Conservation (phyloP, 2,329 filamentous ascomycete genomes). For the Colletotrichum brevisporum region DNA sequence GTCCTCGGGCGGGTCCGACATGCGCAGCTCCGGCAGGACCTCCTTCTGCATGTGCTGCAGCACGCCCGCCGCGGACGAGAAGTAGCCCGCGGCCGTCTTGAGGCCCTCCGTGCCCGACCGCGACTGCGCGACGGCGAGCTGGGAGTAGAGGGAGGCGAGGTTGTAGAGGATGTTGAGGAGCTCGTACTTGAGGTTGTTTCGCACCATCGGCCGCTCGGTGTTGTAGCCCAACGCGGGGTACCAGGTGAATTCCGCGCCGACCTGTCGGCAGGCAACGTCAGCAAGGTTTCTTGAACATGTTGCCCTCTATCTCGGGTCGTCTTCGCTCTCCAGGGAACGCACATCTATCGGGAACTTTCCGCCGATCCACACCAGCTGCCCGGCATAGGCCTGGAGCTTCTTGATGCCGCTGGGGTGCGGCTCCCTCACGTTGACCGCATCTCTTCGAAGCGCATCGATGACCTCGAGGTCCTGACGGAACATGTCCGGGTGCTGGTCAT, state of each 20-base stretch:
- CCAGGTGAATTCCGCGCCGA: slow-evolving; percentile 96
- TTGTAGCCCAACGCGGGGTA: slow-evolving; percentile 95
- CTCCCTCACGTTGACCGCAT: slow-evolving; percentile 91
- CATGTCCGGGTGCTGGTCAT: slow-evolving; percentile 99
- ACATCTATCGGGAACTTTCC: slow-evolving; percentile 98
- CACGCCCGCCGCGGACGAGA: slow-evolving; percentile 88
- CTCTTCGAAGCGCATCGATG: slow-evolving; percentile 85
- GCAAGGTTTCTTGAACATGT: neutral
- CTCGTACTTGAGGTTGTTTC: slow-evolving; percentile 82
- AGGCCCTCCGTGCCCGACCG: slow-evolving; percentile 85
- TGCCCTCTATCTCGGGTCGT: neutral
- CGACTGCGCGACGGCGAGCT: slow-evolving; percentile 87
- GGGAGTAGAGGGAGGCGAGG: slow-evolving; percentile 91
- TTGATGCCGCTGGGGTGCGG: slow-evolving; percentile 88
- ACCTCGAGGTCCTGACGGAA: slow-evolving; percentile 88
- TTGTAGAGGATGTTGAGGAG: slow-evolving; percentile 95
- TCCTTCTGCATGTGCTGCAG: slow-evolving; percentile 82
- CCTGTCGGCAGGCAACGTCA: slow-evolving; percentile 61
- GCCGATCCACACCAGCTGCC: slow-evolving; percentile 91
- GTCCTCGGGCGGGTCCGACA: slow-evolving; percentile 88
- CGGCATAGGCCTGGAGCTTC: slow-evolving; percentile 92
- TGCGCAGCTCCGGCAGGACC: slow-evolving; percentile 85
- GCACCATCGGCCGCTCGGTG: slow-evolving; percentile 77
- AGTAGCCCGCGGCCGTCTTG: slow-evolving; percentile 90
- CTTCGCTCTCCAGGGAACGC: slow-evolving; percentile 46